These are phyloP conservation scores for Fusarium sp. DNA, from an alignment of 2,329 filamentous ascomycete species.

Conservation along the genomic window DNA sequence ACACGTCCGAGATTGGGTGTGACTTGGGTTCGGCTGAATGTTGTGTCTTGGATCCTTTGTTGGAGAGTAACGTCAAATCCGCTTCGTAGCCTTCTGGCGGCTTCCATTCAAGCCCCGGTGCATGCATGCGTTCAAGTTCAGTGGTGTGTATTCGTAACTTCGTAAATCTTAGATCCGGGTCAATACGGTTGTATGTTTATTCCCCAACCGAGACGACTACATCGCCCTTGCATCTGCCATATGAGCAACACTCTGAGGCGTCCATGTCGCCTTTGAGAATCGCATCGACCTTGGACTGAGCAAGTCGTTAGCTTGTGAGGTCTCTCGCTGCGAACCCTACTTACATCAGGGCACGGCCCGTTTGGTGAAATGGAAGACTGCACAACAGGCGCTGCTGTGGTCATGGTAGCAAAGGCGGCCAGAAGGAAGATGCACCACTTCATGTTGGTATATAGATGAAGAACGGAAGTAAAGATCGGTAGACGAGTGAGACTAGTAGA, in stretches of 20 bases:
- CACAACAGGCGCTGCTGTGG: constrained; percentile 32
- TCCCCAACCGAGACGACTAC: constrained; percentile 64
- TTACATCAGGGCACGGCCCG: constrained; percentile 56
- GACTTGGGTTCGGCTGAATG: neutral
- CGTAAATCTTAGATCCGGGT: constrained; percentile 31
- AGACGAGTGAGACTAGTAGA: neutral
- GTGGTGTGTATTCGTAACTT: constrained; percentile 39
- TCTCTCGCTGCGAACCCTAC: constrained; percentile 7
- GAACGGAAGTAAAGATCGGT: neutral
- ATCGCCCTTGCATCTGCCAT: constrained; percentile 66
- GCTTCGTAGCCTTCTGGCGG: neutral
- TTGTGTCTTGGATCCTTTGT: neutral
- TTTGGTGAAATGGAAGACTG: constrained; percentile 52
- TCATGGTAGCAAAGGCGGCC: constrained; percentile 29
- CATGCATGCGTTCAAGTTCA: constrained; percentile 8
- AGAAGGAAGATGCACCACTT: constrained; percentile 44
- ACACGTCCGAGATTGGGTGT: neutral
- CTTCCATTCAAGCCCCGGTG: neutral
- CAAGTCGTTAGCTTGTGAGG: constrained; percentile 14
- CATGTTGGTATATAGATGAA: constrained; percentile 30
- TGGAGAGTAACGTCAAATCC: constrained; percentile 9
- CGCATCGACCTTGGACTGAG: constrained; percentile 55
- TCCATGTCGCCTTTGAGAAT: constrained; percentile 65
- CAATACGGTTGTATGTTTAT: constrained; percentile 22
- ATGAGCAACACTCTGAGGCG: constrained; percentile 68